phyloP scores from a whole-genome alignment of 495 filamentous ascomycete species.

The Hypoxylon trugodes region DNA sequence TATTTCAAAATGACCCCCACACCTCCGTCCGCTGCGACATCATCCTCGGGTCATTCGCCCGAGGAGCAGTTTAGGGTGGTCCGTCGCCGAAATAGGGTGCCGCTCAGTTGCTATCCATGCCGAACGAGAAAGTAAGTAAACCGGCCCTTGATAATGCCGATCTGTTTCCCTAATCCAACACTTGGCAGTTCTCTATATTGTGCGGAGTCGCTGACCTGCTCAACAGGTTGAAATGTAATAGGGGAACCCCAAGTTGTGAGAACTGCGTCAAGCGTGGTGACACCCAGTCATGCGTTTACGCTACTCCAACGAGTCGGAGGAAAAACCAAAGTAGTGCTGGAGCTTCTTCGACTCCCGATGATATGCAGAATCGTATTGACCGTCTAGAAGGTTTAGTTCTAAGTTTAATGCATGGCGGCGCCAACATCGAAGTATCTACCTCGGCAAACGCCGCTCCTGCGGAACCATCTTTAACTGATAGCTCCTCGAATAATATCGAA shows the following conservation, averaged over 20 bases:
- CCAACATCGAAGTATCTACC: conserved; percentile 52
- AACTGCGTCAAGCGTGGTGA: conserved; percentile 93
- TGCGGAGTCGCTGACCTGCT: conserved; percentile 36
- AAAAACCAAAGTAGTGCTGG: conserved; percentile 69
- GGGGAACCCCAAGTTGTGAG: conserved; percentile 83
- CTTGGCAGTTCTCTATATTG: conserved; percentile 25
- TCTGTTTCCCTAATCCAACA: conserved; percentile 40
- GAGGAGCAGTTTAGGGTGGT: conserved; percentile 89
- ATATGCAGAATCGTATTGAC: conserved; percentile 99
- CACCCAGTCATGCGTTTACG: conserved; percentile 87
- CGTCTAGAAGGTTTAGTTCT: conserved; percentile 93
- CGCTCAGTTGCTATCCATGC: conserved; percentile 93
- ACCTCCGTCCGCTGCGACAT: conserved; percentile 85
- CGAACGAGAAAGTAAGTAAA: conserved; percentile 87
- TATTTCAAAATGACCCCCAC: conserved; percentile 77
- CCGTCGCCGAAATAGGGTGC: conserved; percentile 92
- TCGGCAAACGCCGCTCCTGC: conserved; percentile 66
- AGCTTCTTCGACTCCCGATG: conserved; percentile 77
- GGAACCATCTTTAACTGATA: conserved; percentile 68
- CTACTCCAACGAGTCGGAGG: conserved; percentile 76
- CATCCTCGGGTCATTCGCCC: conserved; percentile 78
- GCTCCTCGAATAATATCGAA: conserved; percentile 71
- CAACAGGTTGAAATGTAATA: conserved; percentile 82
- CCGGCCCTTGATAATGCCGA: conserved; percentile 23
- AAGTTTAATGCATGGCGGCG: conserved; percentile 93